Evolutionary conservation across 1,284 basidiomycete genomes (phyloP).

Genomic region (Takashimella tepidaria): DNA sequence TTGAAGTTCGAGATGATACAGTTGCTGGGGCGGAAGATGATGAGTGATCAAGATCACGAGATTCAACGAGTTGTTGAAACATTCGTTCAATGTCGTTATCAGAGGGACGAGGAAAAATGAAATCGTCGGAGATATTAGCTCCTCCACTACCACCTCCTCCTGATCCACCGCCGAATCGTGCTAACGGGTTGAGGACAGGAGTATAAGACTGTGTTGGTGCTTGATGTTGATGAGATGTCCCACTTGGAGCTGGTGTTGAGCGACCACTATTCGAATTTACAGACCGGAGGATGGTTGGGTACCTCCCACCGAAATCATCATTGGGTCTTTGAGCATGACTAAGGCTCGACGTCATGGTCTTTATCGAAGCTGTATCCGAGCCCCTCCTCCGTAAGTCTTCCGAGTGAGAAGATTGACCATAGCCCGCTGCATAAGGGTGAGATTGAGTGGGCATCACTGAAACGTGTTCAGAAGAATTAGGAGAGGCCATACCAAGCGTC

Average conservation of each 20-base stretch:
- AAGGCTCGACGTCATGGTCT: slow-evolving; percentile 24
- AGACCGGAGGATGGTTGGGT: slow-evolving; percentile 22
- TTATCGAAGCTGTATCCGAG: slow-evolving; percentile 31
- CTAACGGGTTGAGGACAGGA: neutral
- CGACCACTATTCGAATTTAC: neutral
- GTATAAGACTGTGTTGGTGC: slow-evolving; percentile 4
- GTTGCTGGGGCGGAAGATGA: neutral
- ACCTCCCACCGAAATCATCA: slow-evolving; percentile 32
- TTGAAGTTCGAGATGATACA: slow-evolving; percentile 23
- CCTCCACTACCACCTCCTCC: slow-evolving; percentile 2
- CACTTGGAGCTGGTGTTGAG: neutral
- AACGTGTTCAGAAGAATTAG: slow-evolving; percentile 19
- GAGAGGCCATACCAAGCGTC: slow-evolving; percentile 7
- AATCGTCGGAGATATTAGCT: slow-evolving; percentile 53
- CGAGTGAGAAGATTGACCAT: slow-evolving; percentile 1
- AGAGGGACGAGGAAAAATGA: slow-evolving; percentile 66
- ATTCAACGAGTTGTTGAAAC: slow-evolving; percentile 68
- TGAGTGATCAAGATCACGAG: slow-evolving; percentile 55
- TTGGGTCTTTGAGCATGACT: slow-evolving; percentile 19
- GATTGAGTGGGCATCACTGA: slow-evolving; percentile 17
- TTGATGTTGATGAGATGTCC: neutral
- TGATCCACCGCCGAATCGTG: neutral
- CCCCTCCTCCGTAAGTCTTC: slow-evolving; percentile 10
- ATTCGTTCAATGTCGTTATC: slow-evolving; percentile 69
- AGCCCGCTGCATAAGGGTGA: slow-evolving; percentile 21